phyloP scores from a whole-genome alignment of 257 asterid genomes.

The Solanum virginianum region DNA sequence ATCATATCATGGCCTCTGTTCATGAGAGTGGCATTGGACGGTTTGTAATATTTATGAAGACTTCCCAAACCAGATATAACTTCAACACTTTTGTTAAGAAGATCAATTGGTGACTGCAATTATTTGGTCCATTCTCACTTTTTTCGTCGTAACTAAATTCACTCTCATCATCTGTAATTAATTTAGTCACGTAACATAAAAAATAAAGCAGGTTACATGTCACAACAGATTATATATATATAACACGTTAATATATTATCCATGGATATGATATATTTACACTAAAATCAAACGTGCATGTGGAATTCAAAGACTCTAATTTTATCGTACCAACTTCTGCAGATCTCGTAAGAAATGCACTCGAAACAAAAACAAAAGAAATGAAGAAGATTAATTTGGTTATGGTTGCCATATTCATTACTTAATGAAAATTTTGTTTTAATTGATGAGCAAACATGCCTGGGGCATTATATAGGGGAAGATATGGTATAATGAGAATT shows the following conservation, averaged over 20 bases:
- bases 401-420: neutral
- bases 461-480: neutral
- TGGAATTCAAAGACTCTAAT: no score
- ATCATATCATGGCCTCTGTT: slow-evolving; percentile 80
- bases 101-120: slow-evolving; percentile 72
- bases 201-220: no score
- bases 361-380: neutral
- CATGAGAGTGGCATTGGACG: slow-evolving; percentile 47
- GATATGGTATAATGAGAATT: neutral
- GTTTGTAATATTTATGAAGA: slow-evolving; percentile 23
- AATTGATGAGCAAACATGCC: neutral
- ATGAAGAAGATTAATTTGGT: neutral
- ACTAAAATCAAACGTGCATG: neutral
- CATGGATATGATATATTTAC: no score
- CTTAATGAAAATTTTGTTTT: neutral
- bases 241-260: no score
- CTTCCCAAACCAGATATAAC: slow-evolving; percentile 34
- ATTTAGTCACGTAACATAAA: neutral
- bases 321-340: slow-evolving; percentile 34
- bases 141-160: slow-evolving; percentile 42
- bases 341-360: slow-evolving; percentile 14
- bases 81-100: slow-evolving; percentile 35
- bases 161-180: slow-evolving; percentile 44
- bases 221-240: neutral
- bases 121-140: slow-evolving; percentile 39